phyloP scores from a whole-genome alignment of 306 rosid species.

The Ammopiptanthus mongolicus region DNA sequence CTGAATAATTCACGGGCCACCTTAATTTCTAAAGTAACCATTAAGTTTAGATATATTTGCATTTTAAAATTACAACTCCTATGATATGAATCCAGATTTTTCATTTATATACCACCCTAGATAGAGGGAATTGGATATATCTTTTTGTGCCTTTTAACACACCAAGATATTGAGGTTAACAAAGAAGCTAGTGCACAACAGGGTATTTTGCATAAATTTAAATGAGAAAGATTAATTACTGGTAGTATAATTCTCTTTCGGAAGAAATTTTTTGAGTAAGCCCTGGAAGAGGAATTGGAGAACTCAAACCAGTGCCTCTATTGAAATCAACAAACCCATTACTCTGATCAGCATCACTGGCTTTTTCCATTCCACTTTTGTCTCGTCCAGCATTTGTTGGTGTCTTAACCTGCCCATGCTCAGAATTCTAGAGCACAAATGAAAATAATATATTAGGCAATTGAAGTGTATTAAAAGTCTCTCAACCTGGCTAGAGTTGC shows the following conservation, averaged over 20 bases:
- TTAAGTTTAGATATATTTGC: background rate
- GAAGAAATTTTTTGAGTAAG: conserved; percentile 9
- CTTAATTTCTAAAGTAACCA: background rate
- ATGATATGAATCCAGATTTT: background rate
- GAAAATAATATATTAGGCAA: background rate
- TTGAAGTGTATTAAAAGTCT: background rate
- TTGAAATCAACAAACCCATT: conserved; percentile 9
- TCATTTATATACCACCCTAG: background rate
- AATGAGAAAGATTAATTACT: conserved; percentile 35
- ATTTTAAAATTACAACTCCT: background rate
- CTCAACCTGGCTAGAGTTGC: background rate
- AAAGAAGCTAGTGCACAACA: background rate
- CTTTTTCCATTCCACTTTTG: conserved; percentile 11
- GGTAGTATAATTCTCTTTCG: conserved; percentile 47
- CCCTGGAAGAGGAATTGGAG: conserved; percentile 43
- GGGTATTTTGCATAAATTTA: background rate
- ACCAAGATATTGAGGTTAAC: background rate
- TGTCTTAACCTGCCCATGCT: conserved; percentile 23
- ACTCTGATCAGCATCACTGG: conserved; percentile 20
- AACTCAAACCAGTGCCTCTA: conserved; percentile 21
- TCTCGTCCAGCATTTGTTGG: conserved; percentile 17
- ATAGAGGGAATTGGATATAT: background rate
- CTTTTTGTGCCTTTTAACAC: background rate
- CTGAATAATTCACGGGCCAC: background rate
- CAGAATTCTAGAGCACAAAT: conserved; percentile 25